Evolutionary conservation across 805 yeast genomes (phyloP), one percentile per base, ranked within the genome.

Genomic region (Candida methanosorbosa): DNA sequence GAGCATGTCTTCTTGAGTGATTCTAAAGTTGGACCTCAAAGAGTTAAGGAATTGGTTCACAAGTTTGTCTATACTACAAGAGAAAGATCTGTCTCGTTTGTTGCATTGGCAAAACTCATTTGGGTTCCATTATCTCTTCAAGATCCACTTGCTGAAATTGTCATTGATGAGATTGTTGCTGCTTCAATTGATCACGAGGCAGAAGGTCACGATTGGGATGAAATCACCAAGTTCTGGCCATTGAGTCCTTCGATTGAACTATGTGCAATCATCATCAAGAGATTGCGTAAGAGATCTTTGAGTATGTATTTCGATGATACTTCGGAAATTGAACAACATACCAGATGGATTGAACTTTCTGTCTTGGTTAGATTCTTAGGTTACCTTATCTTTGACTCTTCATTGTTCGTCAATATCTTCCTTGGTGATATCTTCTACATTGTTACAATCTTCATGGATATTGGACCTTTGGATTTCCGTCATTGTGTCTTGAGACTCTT

Each of bases 111-210:
- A 34, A 68, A 73, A 26, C 67, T 70, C 33, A 59, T 84, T 14
- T 86, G 95, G 94, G 68, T 74, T 25, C 66, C 70, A 34, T 48
- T 86, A 12, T 74, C 81, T 17, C 48, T 69, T 2, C 87, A 82
- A 36, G 77, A 77, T 29, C 62, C 74, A 26, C 55, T 85, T 11
- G 68, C 72, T 4, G 63, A 69, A 2, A 55, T 74, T 3, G 61
- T 84, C 18, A 68, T 85, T 9, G 87, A 82, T 41, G 95, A 84
- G 47, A 72, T 82, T 17, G 72, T 84, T 5, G 72, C 78, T 2
- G 79, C 78, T 41, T 80, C 87, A 1, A 69, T 83, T 43, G 92
- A 82, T 43, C 74, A 79, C 48, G 81, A 80, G 43, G 78, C 85
- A n/a, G 85, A 80, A 44, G 81, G 79, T 4, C 70, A 73, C 26